Evolutionary conservation across 371 early-diverging fungal species (phyloP).

Genomic region (Cokeromyces recurvatus): DNA sequence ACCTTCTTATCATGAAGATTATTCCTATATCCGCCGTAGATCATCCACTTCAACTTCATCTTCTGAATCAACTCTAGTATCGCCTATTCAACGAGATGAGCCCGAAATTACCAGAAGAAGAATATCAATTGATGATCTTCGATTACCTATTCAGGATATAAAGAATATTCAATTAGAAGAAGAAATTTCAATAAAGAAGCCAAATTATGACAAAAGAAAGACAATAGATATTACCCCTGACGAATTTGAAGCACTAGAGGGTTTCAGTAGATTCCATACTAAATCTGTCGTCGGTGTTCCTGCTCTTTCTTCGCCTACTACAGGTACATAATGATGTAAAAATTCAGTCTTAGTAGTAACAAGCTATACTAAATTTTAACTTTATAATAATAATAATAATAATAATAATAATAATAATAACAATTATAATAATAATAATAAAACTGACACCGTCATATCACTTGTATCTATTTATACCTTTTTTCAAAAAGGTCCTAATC

Average conservation of each 20-base stretch:
- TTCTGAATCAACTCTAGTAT: slow-evolving; percentile 4
- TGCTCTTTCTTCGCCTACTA: background rate
- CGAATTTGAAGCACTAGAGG: slow-evolving; percentile 44
- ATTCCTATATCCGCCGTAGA: background rate
- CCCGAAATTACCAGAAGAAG: slow-evolving; percentile 2
- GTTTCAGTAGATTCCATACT: slow-evolving; percentile 29
- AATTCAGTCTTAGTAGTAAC: background rate
- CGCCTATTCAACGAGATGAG: background rate
- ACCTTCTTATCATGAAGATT: background rate
- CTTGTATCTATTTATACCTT: background rate
- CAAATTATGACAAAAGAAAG: background rate
- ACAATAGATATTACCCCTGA: slow-evolving; percentile 33
- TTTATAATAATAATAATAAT: background rate
- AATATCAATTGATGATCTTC: slow-evolving; percentile 22
- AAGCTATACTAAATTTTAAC: background rate
- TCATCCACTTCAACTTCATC: slow-evolving; percentile 15
- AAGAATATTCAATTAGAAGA: slow-evolving; percentile 11
- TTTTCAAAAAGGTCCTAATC: no score
- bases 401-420: no score
- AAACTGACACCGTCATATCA: slow-evolving; percentile 8
- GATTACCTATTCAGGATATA: slow-evolving; percentile 17
- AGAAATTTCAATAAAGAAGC: background rate
- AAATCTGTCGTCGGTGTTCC: slow-evolving; percentile 1
- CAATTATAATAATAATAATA: background rate
- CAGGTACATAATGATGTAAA: background rate